Evolutionary conservation across 495 filamentous ascomycete genomes (phyloP).

Genomic region (Thermochaetoides thermophila): DNA sequence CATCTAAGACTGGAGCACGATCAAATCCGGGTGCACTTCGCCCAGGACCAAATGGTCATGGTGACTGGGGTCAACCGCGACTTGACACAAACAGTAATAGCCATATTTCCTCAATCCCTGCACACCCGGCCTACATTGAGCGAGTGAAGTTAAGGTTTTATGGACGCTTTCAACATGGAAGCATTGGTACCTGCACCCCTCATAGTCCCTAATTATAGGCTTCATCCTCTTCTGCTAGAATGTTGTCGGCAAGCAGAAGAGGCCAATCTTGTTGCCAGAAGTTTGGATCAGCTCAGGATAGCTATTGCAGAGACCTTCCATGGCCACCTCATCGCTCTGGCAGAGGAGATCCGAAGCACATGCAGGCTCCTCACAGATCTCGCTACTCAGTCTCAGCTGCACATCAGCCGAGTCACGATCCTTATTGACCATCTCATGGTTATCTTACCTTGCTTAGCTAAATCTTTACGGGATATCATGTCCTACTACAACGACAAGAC

Average conservation of each 20-base stretch:
- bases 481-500: slow-evolving; percentile 33
- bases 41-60: too few relatives aligned
- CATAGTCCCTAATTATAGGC: too few relatives aligned
- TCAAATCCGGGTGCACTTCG: too few relatives aligned
- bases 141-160: too few relatives aligned
- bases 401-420: slow-evolving; percentile 29
- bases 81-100: too few relatives aligned
- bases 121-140: too few relatives aligned
- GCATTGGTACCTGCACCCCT: too few relatives aligned
- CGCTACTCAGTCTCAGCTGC: slow-evolving; percentile 35
- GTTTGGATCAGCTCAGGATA: slow-evolving; percentile 27
- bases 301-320: slow-evolving; percentile 27
- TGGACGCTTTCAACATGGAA: too few relatives aligned
- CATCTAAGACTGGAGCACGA: too few relatives aligned
- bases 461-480: slow-evolving; percentile 36
- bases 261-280: slow-evolving; percentile 23
- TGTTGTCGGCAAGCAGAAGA: slow-evolving; percentile 33
- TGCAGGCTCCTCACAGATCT: slow-evolving; percentile 34
- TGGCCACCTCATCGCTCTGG: slow-evolving; percentile 25
- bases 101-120: too few relatives aligned
- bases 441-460: slow-evolving; percentile 34
- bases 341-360: slow-evolving; percentile 26
- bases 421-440: slow-evolving; percentile 37
- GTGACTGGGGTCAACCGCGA: too few relatives aligned
- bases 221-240: slow-evolving; percentile 28